phyloP scores from a whole-genome alignment of 2,329 filamentous ascomycete genomes.

The Coniochaeta prunicola region DNA sequence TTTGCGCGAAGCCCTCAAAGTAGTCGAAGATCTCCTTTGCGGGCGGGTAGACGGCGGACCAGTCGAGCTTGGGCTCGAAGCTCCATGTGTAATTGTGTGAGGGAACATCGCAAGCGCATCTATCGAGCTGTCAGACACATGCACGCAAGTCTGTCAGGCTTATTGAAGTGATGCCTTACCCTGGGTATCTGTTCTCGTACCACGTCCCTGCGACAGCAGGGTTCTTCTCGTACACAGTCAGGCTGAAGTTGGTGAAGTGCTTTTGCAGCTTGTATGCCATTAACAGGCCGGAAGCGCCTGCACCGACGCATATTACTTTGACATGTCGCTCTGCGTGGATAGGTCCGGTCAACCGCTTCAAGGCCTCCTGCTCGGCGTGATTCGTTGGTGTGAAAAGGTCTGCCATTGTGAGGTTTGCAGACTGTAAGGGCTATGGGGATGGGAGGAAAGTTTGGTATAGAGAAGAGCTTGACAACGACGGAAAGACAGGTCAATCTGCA shows the following conservation, averaged over 20 bases:
- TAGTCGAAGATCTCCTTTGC: conserved; percentile 34
- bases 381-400: background rate
- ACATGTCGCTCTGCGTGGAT: conserved; percentile 15
- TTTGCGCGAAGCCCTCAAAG: conserved; percentile 30
- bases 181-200: conserved; percentile 41
- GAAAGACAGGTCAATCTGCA: background rate
- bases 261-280: conserved; percentile 40
- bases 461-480: background rate
- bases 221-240: conserved; percentile 41
- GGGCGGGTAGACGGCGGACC: conserved; percentile 32
- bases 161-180: conserved; percentile 13
- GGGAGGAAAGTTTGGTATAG: background rate
- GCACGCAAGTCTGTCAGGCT: background rate
- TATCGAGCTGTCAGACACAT: conserved; percentile 6
- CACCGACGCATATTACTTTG: conserved; percentile 34
- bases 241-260: conserved; percentile 32
- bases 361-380: background rate
- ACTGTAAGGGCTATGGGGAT: background rate
- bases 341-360: conserved; percentile 11
- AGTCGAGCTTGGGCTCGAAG: conserved; percentile 37
- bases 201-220: conserved; percentile 39
- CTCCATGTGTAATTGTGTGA: conserved; percentile 44
- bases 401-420: background rate
- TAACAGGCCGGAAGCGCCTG: conserved; percentile 38
- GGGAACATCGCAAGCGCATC: conserved; percentile 41